Percentiles rank a stretch among this genome's conserved stretches.
Conservation (phyloP, 2,329 filamentous ascomycete species). For the Aspergillus amoenus region DNA sequence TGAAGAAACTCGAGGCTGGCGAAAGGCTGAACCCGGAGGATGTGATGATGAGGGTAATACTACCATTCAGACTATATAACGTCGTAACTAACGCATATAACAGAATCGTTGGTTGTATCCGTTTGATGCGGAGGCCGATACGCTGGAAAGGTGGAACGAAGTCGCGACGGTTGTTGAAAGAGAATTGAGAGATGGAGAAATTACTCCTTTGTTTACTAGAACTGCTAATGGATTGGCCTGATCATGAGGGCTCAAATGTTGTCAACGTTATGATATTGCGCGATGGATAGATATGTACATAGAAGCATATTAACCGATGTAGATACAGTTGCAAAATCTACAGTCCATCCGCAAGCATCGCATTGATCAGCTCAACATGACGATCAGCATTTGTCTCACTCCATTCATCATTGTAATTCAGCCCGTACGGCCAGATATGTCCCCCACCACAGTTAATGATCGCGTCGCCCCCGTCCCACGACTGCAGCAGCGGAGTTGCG, state of each 20-base stretch:
- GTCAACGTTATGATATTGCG: too few species aligned
- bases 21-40: not conserved
- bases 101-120: not conserved
- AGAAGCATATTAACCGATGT: too few species aligned
- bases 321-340: not conserved
- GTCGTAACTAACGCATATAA: not conserved
- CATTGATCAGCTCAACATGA: constrained; percentile 8
- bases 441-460: constrained; percentile 8
- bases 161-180: not conserved
- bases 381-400: constrained; percentile 10
- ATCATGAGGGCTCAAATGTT: too few species aligned
- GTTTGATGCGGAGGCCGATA: not conserved
- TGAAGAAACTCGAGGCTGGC: not conserved
- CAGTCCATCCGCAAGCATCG: constrained; percentile 11
- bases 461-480: constrained; percentile 6
- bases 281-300: too few species aligned
- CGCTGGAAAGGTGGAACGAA: not conserved
- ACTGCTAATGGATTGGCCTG: too few species aligned
- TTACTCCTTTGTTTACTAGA: not conserved
- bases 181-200: not conserved
- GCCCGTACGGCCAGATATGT: constrained; percentile 10
- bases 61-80: rapidly evolving
- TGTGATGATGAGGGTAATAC: not conserved
- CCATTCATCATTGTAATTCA: constrained; percentile 12
- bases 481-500: constrained; percentile 4